Conservation (phyloP, 106 monocot species). For the Narthecium ossifragum region DNA sequence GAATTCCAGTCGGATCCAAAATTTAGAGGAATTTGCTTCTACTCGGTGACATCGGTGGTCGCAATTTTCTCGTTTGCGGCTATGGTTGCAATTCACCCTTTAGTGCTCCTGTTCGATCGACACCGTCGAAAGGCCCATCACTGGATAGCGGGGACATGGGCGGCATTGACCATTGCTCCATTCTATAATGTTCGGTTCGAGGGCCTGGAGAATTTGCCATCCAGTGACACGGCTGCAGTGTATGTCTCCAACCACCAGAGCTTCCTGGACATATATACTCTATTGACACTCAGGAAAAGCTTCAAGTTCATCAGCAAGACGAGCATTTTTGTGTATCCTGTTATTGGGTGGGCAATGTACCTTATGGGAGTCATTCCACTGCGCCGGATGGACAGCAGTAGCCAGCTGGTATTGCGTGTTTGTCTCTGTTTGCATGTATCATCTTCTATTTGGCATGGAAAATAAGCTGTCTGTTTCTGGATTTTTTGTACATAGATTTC, state of each 20-base stretch:
- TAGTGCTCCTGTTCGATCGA: slow-evolving; percentile 72
- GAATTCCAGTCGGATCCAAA: slow-evolving; percentile 41
- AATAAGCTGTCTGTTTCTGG: too few species aligned
- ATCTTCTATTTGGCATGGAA: too few species aligned
- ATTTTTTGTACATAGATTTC: too few species aligned
- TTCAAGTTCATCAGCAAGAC: slow-evolving; percentile 98
- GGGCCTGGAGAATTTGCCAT: slow-evolving; percentile 80
- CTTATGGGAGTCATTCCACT: slow-evolving; percentile 76
- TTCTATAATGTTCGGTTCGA: slow-evolving; percentile 65
- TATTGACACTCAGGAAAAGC: slow-evolving; percentile 72
- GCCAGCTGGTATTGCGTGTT: slow-evolving; percentile 67
- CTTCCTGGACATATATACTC: slow-evolving; percentile 89
- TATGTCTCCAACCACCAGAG: slow-evolving; percentile 98
- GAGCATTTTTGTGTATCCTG: slow-evolving; percentile 70
- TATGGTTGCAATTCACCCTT: slow-evolving; percentile 74
- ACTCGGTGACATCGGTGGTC: slow-evolving; percentile 29
- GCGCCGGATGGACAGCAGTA: slow-evolving; percentile 83
- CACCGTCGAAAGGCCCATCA: slow-evolving; percentile 64
- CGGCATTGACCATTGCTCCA: slow-evolving; percentile 47
- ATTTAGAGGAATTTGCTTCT: slow-evolving; percentile 76
- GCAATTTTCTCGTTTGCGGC: slow-evolving; percentile 51
- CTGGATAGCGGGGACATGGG: slow-evolving; percentile 72
- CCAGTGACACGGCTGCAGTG: slow-evolving; percentile 43
- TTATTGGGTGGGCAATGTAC: slow-evolving; percentile 94
- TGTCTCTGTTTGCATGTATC: slow-evolving; percentile 2